A percentile compares a stretch with the other conserved stretches of the same genome.
These are phyloP conservation scores for Nothophaeocryptopus gaeumannii DNA, from an alignment of 2,329 filamentous ascomycete species.

Conservation along the genomic window DNA sequence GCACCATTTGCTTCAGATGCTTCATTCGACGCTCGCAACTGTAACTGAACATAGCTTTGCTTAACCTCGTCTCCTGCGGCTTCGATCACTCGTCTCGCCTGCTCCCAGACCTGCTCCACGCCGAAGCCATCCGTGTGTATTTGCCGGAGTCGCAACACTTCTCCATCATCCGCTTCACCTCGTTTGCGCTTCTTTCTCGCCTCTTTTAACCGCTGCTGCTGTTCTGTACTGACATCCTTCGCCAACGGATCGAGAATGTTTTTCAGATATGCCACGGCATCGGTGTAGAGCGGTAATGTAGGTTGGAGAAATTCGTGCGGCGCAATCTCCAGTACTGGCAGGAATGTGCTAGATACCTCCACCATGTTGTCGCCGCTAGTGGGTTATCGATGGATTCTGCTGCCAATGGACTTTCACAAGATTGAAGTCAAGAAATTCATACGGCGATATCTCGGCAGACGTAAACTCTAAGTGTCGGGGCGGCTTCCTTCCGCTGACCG, in stretches of 20 bases:
- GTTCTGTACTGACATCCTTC: constrained; percentile 67
- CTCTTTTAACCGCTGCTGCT: constrained; percentile 65
- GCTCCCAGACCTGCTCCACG: constrained; percentile 88
- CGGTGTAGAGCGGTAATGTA: constrained; percentile 61
- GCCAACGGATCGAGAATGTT: constrained; percentile 76
- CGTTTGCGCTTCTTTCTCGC: constrained; percentile 75
- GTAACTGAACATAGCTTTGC: constrained; percentile 40
- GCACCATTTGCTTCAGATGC: constrained; percentile 35
- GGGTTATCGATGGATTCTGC: not conserved
- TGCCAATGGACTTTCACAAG: not conserved
- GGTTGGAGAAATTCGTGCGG: constrained; percentile 79
- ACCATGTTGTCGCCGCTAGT: constrained; percentile 16
- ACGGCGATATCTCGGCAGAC: too few species aligned
- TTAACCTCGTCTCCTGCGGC: constrained; percentile 57
- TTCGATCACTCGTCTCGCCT: constrained; percentile 78
- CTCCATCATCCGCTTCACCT: constrained; percentile 45
- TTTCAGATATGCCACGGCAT: constrained; percentile 74
- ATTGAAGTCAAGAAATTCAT: constrained; percentile 4
- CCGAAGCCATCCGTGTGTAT: constrained; percentile 85
- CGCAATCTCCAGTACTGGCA: constrained; percentile 21
- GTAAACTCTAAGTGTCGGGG: not conserved
- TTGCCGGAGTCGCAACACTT: constrained; percentile 72
- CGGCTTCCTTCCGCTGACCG: not conserved
- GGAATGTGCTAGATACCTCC: constrained; percentile 15
- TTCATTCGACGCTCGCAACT: constrained; percentile 18